Evolutionary conservation across 257 asterid genomes (phyloP).

Genomic region (Nicotiana noctiflora): DNA sequence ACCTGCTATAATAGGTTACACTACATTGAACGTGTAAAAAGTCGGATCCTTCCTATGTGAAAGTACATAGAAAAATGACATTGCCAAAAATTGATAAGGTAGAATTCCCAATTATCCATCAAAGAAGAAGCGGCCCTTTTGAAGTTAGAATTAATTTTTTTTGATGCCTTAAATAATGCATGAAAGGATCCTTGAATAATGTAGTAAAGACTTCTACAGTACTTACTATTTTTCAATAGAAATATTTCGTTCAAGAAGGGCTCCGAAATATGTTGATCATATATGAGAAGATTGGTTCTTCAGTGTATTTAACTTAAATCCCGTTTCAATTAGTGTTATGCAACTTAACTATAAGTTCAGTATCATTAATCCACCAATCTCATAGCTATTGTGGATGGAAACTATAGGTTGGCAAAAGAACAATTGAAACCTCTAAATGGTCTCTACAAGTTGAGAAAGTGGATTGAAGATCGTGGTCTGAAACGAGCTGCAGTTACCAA

Average conservation of each 20-base stretch:
- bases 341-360: background rate
- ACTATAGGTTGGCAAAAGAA: constrained; percentile 60
- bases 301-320: background rate
- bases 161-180: background rate
- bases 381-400: constrained; percentile 3
- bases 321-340: background rate
- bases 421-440: constrained; percentile 62
- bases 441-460: constrained; percentile 48
- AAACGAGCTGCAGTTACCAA: constrained; percentile 93
- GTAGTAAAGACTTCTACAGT: no score
- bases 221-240: background rate
- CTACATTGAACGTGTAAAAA: background rate
- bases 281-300: background rate
- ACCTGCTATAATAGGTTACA: background rate
- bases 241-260: background rate
- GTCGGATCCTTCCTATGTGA: background rate
- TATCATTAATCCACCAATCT: background rate
- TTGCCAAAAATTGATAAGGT: background rate
- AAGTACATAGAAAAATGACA: background rate
- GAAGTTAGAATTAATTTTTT: background rate
- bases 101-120: background rate
- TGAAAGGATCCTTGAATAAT: background rate
- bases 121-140: no score
- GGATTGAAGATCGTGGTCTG: constrained; percentile 82
- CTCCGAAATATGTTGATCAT: background rate